phyloP scores from a whole-genome alignment of 169 alveolate species.

The Cryptosporidium sp. region DNA sequence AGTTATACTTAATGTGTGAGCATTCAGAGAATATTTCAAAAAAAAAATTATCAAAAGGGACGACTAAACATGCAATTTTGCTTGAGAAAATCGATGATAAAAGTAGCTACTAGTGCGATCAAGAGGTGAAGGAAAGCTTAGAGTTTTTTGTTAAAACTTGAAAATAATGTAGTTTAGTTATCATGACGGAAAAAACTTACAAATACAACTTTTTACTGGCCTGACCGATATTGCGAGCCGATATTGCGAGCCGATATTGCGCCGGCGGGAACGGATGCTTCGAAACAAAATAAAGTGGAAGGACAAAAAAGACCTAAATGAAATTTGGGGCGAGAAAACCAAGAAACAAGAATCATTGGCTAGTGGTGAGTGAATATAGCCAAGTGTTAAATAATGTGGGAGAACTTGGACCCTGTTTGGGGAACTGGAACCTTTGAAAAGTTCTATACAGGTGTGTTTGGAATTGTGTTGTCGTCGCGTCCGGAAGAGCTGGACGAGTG shows the following conservation, averaged over 20 bases:
- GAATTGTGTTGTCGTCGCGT: constrained; percentile 33
- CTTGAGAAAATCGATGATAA: background rate
- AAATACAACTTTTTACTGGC: background rate
- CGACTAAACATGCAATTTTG: background rate
- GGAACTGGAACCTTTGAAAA: constrained; percentile 70
- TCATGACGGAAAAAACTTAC: background rate
- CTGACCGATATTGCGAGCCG: background rate
- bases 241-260: background rate
- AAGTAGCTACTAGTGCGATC: background rate
- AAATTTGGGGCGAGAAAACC: background rate
- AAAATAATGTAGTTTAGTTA: no score
- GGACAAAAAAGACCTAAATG: background rate
- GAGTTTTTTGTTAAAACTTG: no score
- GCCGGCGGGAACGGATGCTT: constrained; percentile 4
- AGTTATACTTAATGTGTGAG: background rate
- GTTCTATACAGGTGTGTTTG: constrained; percentile 48
- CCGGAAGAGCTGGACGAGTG: constrained; percentile 69
- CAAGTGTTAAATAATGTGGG: constrained; percentile 46
- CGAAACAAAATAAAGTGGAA: background rate
- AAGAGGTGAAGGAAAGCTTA: no score
- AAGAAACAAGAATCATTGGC: background rate
- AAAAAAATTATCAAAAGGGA: background rate
- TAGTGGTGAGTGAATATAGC: background rate
- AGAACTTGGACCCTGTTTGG: constrained; percentile 65
- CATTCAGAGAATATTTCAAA: background rate